A percentile compares a stretch with the other conserved stretches of the same genome.
phyloP scores from a whole-genome alignment of 1,284 basidiomycete species.

The Cerioporus squamosus region DNA sequence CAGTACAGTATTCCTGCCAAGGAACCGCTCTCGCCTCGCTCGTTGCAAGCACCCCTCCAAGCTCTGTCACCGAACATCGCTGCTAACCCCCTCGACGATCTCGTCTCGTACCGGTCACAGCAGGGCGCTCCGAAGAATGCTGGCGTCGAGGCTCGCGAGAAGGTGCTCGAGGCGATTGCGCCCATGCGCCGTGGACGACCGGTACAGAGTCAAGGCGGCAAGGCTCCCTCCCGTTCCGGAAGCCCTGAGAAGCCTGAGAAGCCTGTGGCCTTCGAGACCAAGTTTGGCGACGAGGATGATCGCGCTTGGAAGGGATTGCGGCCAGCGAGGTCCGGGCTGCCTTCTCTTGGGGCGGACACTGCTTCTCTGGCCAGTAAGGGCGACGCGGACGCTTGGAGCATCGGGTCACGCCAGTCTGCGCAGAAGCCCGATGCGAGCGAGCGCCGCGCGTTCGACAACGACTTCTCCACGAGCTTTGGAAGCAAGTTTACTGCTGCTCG shows the following conservation, averaged over 20 bases:
- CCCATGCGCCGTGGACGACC: conserved; percentile 80
- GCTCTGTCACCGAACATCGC: conserved; percentile 32
- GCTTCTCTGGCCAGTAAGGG: conserved; percentile 20
- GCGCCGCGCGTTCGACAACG: conserved; percentile 36
- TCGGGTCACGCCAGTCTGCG: conserved; percentile 34
- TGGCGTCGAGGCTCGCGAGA: conserved; percentile 70
- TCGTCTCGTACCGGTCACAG: conserved; percentile 44
- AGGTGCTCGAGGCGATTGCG: conserved; percentile 74
- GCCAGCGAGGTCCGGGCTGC: conserved; percentile 41
- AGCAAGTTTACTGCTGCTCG: conserved; percentile 38
- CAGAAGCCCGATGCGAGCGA: conserved; percentile 21
- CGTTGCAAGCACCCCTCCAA: conserved; percentile 29
- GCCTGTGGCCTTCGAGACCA: conserved; percentile 40
- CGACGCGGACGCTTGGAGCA: conserved; percentile 52
- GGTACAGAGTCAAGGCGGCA: conserved; percentile 24
- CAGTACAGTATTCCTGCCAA: conserved; percentile 61
- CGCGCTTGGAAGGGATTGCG: conserved; percentile 53
- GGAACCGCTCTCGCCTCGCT: conserved; percentile 44
- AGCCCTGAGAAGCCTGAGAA: conserved; percentile 49
- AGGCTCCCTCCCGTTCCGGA: conserved; percentile 39
- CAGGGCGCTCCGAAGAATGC: conserved; percentile 43
- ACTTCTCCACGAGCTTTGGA: conserved; percentile 37
- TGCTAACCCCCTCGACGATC: conserved; percentile 45
- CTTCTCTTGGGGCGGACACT: conserved; percentile 34
- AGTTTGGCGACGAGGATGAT: conserved; percentile 53